These are phyloP conservation scores for Penicillium cinerascens DNA, from an alignment of 495 filamentous ascomycete genomes.

Conservation along the genomic window DNA sequence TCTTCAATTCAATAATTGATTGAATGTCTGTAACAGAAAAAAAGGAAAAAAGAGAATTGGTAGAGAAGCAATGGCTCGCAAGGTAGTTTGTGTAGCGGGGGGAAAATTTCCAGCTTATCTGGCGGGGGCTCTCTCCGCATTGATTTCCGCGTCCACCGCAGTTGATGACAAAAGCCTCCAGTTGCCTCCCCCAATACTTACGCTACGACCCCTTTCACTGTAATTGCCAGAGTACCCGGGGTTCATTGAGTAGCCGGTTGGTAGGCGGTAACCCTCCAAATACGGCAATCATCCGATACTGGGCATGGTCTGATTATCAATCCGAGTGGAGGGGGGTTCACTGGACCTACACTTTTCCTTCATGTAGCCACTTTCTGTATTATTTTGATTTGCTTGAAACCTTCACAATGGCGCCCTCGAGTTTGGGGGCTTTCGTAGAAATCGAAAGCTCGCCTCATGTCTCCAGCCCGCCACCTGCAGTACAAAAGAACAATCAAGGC, in stretches of 20 bases:
- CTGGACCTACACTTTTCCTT: not conserved
- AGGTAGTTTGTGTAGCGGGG: constrained; percentile 1
- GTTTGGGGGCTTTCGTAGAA: constrained; percentile 30
- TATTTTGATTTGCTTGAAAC: not conserved
- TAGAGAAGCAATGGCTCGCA: not conserved
- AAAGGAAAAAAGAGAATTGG: not conserved
- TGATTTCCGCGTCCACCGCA: not conserved
- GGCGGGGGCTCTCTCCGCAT: constrained; percentile 17
- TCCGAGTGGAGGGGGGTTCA: not conserved
- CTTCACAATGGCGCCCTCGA: constrained; percentile 25
- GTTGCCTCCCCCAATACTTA: not conserved
- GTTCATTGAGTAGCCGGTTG: too few relatives aligned
- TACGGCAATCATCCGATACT: not conserved
- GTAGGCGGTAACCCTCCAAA: not conserved
- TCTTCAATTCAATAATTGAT: constrained; percentile 25
- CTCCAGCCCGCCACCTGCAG: constrained; percentile 28
- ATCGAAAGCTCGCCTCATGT: constrained; percentile 31
- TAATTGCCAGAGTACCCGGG: too few relatives aligned
- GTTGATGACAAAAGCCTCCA: not conserved
- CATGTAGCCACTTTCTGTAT: not conserved
- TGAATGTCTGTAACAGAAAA: too few relatives aligned
- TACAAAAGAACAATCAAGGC: constrained; percentile 31
- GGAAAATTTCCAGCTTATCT: constrained; percentile 25
- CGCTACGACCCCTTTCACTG: too few relatives aligned
- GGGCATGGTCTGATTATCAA: not conserved